Conservation (phyloP, 371 early-diverging fungal species). For the Mortierella polycephala region DNA sequence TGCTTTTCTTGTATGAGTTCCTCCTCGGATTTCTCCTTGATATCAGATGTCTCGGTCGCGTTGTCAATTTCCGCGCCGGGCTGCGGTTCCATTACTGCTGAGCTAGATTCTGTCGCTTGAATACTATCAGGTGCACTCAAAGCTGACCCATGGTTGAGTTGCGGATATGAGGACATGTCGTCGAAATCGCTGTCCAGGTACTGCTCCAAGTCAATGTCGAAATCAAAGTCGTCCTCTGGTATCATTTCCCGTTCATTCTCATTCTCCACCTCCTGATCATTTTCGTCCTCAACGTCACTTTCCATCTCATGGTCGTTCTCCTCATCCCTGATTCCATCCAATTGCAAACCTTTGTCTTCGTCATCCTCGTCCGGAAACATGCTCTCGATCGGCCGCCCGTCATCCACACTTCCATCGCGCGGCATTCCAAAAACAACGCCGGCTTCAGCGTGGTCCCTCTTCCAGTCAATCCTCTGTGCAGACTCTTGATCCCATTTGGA, state of each 20-base stretch:
- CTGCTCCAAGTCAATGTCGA: conserved; percentile 24
- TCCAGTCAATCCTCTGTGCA: conserved; percentile 36
- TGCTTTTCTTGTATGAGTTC: conserved; percentile 32
- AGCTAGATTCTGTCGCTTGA: no score
- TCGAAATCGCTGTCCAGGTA: conserved; percentile 18
- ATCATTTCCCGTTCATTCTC: conserved; percentile 3
- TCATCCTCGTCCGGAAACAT: conserved; percentile 21
- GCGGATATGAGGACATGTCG: conserved; percentile 3
- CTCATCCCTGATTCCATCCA: conserved; percentile 18
- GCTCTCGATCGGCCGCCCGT: background rate
- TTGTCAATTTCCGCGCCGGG: background rate
- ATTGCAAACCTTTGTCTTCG: background rate
- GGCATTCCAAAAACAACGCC: conserved; percentile 43
- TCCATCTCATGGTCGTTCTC: conserved; percentile 3
- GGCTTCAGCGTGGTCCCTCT: conserved; percentile 24
- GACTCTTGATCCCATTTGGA: conserved; percentile 50
- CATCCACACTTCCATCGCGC: background rate
- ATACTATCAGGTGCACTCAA: no score
- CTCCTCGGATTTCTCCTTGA: conserved; percentile 32
- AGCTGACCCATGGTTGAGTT: background rate
- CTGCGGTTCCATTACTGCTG: background rate
- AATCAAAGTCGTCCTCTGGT: conserved; percentile 23
- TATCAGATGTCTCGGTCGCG: background rate
- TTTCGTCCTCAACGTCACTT: background rate
- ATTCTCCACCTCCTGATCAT: background rate